phyloP scores from a whole-genome alignment of 2,329 filamentous ascomycete species.

The Laburnicola sp. region DNA sequence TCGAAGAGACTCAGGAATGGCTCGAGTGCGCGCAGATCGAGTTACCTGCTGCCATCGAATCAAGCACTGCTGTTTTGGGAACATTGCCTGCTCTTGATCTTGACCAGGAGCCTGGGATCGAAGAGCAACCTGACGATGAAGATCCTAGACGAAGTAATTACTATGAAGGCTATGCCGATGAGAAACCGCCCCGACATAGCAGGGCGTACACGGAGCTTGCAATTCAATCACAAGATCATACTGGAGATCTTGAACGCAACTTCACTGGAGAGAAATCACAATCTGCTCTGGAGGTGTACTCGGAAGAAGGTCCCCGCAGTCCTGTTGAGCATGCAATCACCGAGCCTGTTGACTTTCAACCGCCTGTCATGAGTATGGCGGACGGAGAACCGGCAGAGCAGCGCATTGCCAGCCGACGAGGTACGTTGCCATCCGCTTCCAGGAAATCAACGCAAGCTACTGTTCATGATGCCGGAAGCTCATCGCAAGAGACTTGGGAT shows the following conservation, averaged over 20 bases:
- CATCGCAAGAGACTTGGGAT: not conserved
- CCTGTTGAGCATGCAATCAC: not conserved
- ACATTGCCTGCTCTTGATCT: conserved; percentile 9
- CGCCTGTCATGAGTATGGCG: conserved; percentile 10
- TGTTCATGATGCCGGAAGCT: not conserved
- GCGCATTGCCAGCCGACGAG: conserved; percentile 1
- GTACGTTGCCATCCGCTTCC: not conserved
- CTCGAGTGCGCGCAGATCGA: conserved; percentile 21
- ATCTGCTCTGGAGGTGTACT: not conserved
- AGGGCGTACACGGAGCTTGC: too few relatives aligned
- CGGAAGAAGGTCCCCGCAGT: conserved; percentile 3
- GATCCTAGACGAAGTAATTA: too few relatives aligned
- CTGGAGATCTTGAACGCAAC: too few relatives aligned
- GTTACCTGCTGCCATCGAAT: conserved; percentile 21
- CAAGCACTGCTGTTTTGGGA: conserved; percentile 17
- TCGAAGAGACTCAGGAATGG: conserved; percentile 22
- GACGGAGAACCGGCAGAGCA: conserved; percentile 8
- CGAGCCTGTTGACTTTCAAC: not conserved
- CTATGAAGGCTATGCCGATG: too few relatives aligned
- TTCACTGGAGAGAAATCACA: not conserved
- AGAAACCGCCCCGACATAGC: not conserved
- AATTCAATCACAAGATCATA: too few relatives aligned
- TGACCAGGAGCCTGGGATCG: conserved; percentile 2
- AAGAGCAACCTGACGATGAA: not conserved
- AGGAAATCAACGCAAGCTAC: not conserved